These are phyloP conservation scores for Pythium sp. DNA, from an alignment of 352 stramenopile species.

Conservation along the genomic window DNA sequence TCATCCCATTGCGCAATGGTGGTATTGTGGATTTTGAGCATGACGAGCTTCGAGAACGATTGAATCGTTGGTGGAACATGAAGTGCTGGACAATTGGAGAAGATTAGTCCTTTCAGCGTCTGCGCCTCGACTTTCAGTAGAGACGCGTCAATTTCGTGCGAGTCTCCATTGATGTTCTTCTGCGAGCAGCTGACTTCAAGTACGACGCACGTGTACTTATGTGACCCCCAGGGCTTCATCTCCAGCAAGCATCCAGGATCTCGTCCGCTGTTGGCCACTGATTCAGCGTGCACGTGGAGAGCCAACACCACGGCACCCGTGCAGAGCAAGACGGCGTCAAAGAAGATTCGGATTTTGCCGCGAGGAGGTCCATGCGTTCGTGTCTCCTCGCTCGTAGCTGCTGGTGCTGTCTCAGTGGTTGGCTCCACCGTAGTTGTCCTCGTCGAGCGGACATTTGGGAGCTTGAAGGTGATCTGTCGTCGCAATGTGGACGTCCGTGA, in stretches of 20 bases:
- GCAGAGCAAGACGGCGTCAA: conserved; percentile 7
- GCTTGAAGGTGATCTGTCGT: conserved; percentile 12
- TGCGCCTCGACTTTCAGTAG: conserved; percentile 2
- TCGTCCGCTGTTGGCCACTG: background rate
- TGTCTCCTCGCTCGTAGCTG: background rate
- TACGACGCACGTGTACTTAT: conserved; percentile 8
- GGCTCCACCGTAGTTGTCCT: background rate
- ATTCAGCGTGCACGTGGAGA: conserved; percentile 2
- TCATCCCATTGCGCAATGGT: conserved; percentile 7
- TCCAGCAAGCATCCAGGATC: conserved; percentile 10
- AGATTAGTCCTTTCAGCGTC: conserved; percentile 5
- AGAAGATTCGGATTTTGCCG: conserved; percentile 10
- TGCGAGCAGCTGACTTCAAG: conserved; percentile 14
- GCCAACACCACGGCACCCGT: conserved; percentile 6
- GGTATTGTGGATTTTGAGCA: conserved; percentile 16
- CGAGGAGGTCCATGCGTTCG: background rate
- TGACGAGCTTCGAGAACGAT: background rate
- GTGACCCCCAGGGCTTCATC: conserved; percentile 5
- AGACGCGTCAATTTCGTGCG: background rate
- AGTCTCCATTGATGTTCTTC: background rate
- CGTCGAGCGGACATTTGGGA: background rate
- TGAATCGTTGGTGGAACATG: conserved; percentile 2
- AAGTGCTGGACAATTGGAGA: conserved; percentile 12
- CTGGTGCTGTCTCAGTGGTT: background rate
- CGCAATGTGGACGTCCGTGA: background rate